Evolutionary conservation across 352 stramenopile genomes (phyloP), one percentile per base, ranked within the genome.

Genomic region (Aphanomyces stellatus): DNA sequence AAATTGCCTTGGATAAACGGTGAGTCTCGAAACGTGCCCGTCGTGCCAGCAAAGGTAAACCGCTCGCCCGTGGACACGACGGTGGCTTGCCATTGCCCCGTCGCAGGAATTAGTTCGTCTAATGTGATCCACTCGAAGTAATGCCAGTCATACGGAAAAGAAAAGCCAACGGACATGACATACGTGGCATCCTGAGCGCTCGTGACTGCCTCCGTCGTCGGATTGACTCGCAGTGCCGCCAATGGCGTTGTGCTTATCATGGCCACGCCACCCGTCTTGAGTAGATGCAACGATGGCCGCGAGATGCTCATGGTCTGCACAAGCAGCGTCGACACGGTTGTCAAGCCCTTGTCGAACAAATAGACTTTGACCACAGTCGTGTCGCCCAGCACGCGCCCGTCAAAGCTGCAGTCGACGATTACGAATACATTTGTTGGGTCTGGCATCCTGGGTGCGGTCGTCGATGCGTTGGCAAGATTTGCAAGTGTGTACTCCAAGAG

Each of bases 361-460:
- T 48, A 62, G n/a, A 62, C n/a, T 31, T 48, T 62, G 11, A 62
- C 7, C 5, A 25, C 31, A 17, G 53, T 62, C 53, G 53, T 62
- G 31, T 62, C 53, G 17, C 33, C 53, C 10, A 62, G 19, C 6
- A 43, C 7, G 6, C 31, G 31, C 1, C 53, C 53, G 11, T 22
- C 25, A 30, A 28, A 62, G 28, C 7, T 5, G 22, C 53, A 62
- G 33, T 62, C 53, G 35, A 62, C 17, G 7, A 62, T 22, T 5
- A 62, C 30, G 17, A 15, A 57, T 33, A n/a, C 6, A n/a, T 57
- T 35, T 5, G 42, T 51, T 5, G 25, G 19, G 19, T 51, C 25
- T 22, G 13, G 25, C 42, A 24, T 27, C 8, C 13, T 13, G 42
- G 8, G 25, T 22, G 8, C 42, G 42, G 42, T 22, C 42, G 25